Evolutionary conservation across 2,329 filamentous ascomycete species (phyloP), one percentile per base, ranked within the genome.

Genomic region (Neopestalotiopsis clavispora): DNA sequence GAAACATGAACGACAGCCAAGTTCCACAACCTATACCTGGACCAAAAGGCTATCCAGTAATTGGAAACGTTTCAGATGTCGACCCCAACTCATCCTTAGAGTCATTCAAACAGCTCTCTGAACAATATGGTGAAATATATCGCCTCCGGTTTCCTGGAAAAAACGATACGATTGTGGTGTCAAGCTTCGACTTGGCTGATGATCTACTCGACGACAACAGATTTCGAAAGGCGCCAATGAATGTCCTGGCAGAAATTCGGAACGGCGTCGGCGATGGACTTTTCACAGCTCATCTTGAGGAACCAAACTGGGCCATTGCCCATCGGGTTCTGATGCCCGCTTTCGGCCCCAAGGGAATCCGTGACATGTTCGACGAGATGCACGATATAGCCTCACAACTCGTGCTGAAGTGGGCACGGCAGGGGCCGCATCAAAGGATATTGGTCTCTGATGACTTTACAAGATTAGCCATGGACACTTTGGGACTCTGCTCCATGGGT

Each of bases 141-240:
- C 38, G 58, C 2, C 61, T 69, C 4, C 23, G 58, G 7, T 57
- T 69, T 23, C 61, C 66, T n/a, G 64, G 64, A 32, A n/a, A 38
- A 9, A 40, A 10, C 30, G 23, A 38, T 12, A 45, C 30, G 12
- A 34, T 66, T n/a, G 23, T 66, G 17, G 30, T 57, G 10, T 84
- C 82, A 57, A 87, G 81, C 34, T 83, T 86, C 14, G 84, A 83
- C 38, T 80, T 92, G 0, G 80, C 91, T 38, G 85, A 90, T 67
- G 90, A 92, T 72, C 73, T 85, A 9, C 91, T 87, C 73, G 84
- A 92, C 70, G 89, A 92, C 75, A 86, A 84, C 70, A 82, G 89
- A n/a, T 91, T 92, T 75, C 75, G 81, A 34, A 93, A 93, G 77
- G 78, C 80, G 0, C 77, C 91, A 9, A 78, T 80, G 4, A 81